Conservation (phyloP, 768 basidiomycete species). For the Mycena alexandri region DNA sequence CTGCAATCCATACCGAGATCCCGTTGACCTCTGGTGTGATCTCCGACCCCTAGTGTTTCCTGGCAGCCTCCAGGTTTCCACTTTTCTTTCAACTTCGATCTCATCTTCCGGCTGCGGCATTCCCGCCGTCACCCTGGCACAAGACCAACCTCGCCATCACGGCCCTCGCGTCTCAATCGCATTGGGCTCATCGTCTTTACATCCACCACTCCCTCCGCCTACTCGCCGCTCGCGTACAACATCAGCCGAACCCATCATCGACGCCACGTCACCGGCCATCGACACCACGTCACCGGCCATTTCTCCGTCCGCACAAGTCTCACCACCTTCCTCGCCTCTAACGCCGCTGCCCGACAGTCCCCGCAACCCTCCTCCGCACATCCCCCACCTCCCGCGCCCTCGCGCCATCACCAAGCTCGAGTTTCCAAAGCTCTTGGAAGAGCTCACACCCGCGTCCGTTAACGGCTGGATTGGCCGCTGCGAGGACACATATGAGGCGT, state of each 20-base stretch:
- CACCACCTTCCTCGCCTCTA: too few relatives aligned
- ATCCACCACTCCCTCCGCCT: neutral
- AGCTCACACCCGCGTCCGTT: neutral
- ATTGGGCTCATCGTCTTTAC: neutral
- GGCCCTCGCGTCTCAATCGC: neutral
- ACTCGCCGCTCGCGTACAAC: too few relatives aligned
- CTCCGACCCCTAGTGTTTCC: neutral
- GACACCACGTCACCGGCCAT: too few relatives aligned
- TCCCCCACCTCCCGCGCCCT: neutral
- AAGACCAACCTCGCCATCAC: neutral
- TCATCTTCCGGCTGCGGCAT: neutral
- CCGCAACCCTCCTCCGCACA: neutral
- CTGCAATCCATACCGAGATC: too few relatives aligned
- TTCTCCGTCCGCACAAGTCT: neutral
- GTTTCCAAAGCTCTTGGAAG: slow-evolving; percentile 3
- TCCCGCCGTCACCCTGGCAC: neutral
- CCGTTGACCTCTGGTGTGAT: slow-evolving; percentile 3
- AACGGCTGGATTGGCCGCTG: too few relatives aligned
- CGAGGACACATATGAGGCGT: too few relatives aligned
- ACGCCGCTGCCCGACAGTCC: neutral
- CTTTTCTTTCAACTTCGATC: too few relatives aligned
- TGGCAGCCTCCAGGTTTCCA: slow-evolving; percentile 7
- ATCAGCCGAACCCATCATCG: neutral
- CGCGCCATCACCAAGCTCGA: slow-evolving; percentile 8
- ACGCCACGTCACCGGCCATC: slow-evolving; percentile 23